phyloP scores from a whole-genome alignment of 2,329 filamentous ascomycete genomes.

The Calonectria pseudoturangicola region DNA sequence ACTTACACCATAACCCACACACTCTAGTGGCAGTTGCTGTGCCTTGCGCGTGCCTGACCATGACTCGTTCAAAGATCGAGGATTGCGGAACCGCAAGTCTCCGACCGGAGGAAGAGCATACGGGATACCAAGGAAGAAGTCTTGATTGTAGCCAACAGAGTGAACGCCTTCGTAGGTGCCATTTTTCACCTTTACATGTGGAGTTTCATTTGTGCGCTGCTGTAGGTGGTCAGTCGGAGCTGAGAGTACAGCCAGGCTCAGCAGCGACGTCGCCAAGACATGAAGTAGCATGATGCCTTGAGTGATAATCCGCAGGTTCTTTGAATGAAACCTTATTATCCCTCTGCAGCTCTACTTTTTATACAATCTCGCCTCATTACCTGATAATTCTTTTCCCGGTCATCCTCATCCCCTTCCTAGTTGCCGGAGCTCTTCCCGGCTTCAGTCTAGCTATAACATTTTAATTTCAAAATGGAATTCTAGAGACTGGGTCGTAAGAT shows the following conservation, averaged over 20 bases:
- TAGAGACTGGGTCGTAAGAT: slow-evolving; percentile 2
- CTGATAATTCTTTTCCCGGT: slow-evolving; percentile 30
- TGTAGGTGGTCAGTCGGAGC: background rate
- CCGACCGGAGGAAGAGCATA: slow-evolving; percentile 28
- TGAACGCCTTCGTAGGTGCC: slow-evolving; percentile 29
- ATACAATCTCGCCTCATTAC: background rate
- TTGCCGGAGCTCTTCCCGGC: slow-evolving; percentile 8
- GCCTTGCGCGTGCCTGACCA: slow-evolving; percentile 18
- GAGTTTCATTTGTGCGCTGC: background rate
- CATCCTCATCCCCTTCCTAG: background rate
- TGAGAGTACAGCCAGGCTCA: slow-evolving; percentile 5
- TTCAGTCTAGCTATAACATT: background rate
- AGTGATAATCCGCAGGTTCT: too few relatives aligned
- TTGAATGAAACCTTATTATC: background rate
- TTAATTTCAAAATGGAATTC: background rate
- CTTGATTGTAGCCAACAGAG: slow-evolving; percentile 17
- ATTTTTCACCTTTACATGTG: slow-evolving; percentile 20
- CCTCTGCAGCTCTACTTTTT: background rate
- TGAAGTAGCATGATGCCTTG: background rate
- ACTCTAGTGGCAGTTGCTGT: slow-evolving; percentile 16
- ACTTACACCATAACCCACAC: slow-evolving; percentile 31
- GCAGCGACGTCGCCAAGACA: background rate
- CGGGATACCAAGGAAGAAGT: slow-evolving; percentile 28
- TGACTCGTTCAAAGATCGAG: slow-evolving; percentile 29
- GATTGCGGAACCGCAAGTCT: slow-evolving; percentile 30